phyloP scores from a whole-genome alignment of 2,329 filamentous ascomycete species.

The Fusarium sp. region DNA sequence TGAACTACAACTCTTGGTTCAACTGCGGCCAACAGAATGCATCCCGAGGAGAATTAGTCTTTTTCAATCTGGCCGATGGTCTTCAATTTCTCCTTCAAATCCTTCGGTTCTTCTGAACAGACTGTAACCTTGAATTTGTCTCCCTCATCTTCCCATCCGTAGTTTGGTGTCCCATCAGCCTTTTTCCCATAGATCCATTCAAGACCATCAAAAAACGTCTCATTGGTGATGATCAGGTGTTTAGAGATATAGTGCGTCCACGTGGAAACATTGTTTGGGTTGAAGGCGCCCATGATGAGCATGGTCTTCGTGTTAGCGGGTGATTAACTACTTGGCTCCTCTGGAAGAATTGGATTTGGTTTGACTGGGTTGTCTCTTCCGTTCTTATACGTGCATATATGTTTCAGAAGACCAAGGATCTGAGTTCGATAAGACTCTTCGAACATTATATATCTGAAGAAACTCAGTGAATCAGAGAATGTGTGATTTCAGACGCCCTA shows the following conservation, averaged over 20 bases:
- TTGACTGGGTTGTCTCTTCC: not conserved
- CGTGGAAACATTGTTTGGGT: not conserved
- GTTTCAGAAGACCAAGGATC: fast-evolving
- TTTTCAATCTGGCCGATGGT: not conserved
- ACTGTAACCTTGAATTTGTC: not conserved
- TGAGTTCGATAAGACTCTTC: not conserved
- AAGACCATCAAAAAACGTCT: not conserved
- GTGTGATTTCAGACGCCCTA: fast-evolving
- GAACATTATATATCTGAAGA: not conserved
- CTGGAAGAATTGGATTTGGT: not conserved
- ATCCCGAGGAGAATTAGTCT: not conserved
- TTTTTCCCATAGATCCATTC: not conserved
- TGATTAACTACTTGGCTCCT: not conserved
- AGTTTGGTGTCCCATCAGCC: not conserved
- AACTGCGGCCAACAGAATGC: not conserved
- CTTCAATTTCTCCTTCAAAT: not conserved
- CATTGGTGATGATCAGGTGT: not conserved
- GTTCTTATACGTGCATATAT: not conserved
- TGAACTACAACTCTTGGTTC: not conserved
- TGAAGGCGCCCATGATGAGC: not conserved
- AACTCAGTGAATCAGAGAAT: not conserved
- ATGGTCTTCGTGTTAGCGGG: no score
- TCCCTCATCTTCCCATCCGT: not conserved
- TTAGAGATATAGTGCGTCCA: not conserved
- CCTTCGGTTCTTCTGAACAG: not conserved